phyloP scores from a whole-genome alignment of 2,329 filamentous ascomycete genomes.

The Beauveria australis region DNA sequence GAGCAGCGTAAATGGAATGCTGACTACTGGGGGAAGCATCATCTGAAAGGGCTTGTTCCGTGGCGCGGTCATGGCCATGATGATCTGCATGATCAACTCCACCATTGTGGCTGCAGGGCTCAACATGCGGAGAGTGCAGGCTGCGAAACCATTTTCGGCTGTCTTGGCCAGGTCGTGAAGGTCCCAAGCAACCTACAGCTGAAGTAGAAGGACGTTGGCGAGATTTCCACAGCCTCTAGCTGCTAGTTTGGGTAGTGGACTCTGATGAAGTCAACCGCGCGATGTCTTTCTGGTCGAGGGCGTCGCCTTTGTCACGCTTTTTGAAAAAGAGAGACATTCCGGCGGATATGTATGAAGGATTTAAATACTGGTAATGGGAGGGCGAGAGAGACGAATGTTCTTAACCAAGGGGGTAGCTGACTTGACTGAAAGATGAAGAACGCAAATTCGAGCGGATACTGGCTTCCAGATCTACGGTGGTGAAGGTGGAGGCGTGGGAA shows the following conservation, averaged over 20 bases:
- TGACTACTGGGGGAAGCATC: background rate
- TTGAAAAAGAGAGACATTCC: slow-evolving; percentile 10
- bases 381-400: background rate
- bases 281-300: slow-evolving; percentile 3
- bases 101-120: background rate
- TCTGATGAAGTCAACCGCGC: background rate
- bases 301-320: slow-evolving; percentile 8
- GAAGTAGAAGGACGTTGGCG: slow-evolving; percentile 13
- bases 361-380: slow-evolving; percentile 7
- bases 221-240: slow-evolving; percentile 22
- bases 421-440: slow-evolving; percentile 4
- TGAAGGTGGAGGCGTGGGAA: background rate
- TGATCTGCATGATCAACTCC: background rate
- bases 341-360: slow-evolving; percentile 10
- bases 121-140: background rate
- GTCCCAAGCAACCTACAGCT: slow-evolving; percentile 1
- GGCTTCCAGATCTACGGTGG: background rate
- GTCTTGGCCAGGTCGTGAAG: slow-evolving; percentile 2
- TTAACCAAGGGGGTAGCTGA: background rate
- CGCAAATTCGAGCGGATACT: background rate
- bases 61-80: background rate
- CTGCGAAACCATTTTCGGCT: slow-evolving; percentile 9
- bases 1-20: too few species aligned
- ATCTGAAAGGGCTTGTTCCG: background rate
- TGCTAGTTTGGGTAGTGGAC: slow-evolving; percentile 13